Conservation (phyloP, 306 rosid species). For the Cucumis melo region DNA sequence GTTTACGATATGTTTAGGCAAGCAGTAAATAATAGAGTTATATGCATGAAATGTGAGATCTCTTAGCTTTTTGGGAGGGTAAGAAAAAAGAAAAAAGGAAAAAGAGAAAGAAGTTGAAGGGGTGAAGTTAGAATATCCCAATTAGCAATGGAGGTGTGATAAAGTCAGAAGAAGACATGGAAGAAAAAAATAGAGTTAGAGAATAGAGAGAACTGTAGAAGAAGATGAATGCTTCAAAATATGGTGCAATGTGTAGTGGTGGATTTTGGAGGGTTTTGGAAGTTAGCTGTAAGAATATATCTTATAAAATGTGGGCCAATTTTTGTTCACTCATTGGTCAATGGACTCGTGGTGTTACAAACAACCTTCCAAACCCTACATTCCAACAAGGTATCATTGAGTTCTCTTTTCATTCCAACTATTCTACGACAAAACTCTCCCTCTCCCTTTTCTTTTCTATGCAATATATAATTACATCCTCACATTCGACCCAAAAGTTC, state of each 20-base stretch:
- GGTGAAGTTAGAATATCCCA: neutral
- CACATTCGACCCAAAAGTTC: neutral
- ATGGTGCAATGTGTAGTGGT: neutral
- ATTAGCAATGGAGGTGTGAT: neutral
- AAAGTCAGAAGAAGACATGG: neutral
- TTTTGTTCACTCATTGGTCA: constrained; percentile 1
- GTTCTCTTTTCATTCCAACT: constrained; percentile 5
- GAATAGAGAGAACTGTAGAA: constrained; percentile 5
- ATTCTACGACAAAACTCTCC: constrained; percentile 3
- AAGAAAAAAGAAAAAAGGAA: too few relatives aligned
- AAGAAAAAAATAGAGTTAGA: neutral
- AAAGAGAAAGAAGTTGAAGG: neutral
- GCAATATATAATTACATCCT: neutral
- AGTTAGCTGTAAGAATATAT: constrained; percentile 8
- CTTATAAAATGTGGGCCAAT: neutral
- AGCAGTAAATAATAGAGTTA: too few relatives aligned
- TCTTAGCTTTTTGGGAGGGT: too few relatives aligned
- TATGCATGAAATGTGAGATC: too few relatives aligned
- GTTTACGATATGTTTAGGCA: too few relatives aligned
- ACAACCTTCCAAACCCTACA: neutral
- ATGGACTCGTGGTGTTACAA: constrained; percentile 9
- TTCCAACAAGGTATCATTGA: constrained; percentile 6
- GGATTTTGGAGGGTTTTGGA: constrained; percentile 6
- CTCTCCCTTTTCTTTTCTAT: constrained; percentile 1
- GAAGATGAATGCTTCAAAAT: constrained; percentile 1